A percentile compares a stretch with the other conserved stretches of the same genome.
Conservation (phyloP, 768 basidiomycete species). For the Agrocybe praecox region DNA sequence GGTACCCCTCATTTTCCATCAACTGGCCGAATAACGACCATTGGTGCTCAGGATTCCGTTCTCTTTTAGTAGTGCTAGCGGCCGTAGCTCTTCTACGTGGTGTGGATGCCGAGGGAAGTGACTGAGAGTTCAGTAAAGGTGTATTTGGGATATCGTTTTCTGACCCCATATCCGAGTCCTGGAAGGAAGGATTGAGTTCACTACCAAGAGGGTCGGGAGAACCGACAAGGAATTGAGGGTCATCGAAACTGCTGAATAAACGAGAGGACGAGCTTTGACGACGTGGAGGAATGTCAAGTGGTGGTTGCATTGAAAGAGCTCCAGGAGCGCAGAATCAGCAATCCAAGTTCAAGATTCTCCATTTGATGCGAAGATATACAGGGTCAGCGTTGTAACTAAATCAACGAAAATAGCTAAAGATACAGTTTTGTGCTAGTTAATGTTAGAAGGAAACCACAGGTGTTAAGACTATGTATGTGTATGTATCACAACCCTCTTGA, state of each 20-base stretch:
- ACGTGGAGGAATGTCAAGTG: slow-evolving; percentile 13
- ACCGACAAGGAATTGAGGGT: slow-evolving; percentile 10
- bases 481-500: slow-evolving; percentile 5
- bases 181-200: not conserved
- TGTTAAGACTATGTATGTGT: not conserved
- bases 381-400: not conserved
- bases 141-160: slow-evolving; percentile 1
- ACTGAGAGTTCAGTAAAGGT: slow-evolving; percentile 5
- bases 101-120: slow-evolving; percentile 4
- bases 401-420: slow-evolving; percentile 14
- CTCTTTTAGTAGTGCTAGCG: slow-evolving; percentile 2
- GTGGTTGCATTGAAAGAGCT: slow-evolving; percentile 12
- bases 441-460: not conserved
- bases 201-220: slow-evolving; percentile 10
- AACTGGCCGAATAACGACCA: slow-evolving; percentile 75
- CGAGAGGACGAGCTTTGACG: slow-evolving; percentile 4
- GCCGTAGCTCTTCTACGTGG: slow-evolving; percentile 8
- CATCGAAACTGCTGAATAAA: slow-evolving; percentile 6
- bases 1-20: slow-evolving; percentile 66
- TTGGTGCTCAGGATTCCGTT: slow-evolving; percentile 32
- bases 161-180: not conserved
- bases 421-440: slow-evolving; percentile 13
- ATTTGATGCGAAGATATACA: slow-evolving; percentile 6
- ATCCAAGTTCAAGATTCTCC: not conserved
- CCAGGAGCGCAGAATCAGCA: not conserved